These are phyloP conservation scores for Funneliformis caledonium DNA, from an alignment of 371 early-diverging fungal species.

Conservation along the genomic window DNA sequence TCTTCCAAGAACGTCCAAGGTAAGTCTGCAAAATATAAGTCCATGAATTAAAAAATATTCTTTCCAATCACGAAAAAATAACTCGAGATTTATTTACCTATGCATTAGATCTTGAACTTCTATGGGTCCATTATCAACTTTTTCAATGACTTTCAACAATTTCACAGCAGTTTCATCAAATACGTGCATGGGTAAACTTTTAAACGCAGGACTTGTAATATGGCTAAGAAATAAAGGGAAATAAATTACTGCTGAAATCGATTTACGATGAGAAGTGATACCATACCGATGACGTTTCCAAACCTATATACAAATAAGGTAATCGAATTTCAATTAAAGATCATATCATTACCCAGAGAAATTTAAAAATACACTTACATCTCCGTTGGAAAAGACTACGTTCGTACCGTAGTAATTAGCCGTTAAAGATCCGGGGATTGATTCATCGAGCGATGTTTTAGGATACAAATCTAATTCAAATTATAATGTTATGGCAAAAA, in stretches of 20 bases:
- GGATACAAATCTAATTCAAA: neutral
- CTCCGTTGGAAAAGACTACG: neutral
- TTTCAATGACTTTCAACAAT: neutral
- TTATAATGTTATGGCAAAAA: neutral
- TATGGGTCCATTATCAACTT: neutral
- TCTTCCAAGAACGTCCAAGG: conserved; percentile 13
- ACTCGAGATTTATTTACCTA: neutral
- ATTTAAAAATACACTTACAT: neutral
- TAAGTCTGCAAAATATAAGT: neutral
- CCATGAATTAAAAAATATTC: neutral
- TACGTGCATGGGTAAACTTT: neutral
- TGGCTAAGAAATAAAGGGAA: neutral
- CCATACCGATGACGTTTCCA: neutral
- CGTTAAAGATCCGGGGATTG: neutral
- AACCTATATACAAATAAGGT: neutral
- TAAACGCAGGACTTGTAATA: neutral
- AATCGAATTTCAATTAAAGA: neutral
- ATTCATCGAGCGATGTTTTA: neutral
- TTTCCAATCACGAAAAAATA: too few species aligned
- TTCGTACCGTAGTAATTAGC: conserved; percentile 6
- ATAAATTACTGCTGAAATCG: neutral
- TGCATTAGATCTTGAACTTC: conserved; percentile 1
- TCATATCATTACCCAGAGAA: too few species aligned
- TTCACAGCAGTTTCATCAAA: neutral
- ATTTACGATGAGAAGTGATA: too few species aligned